Conservation (phyloP, 2,329 filamentous ascomycete genomes). For the Huntiella savannae region DNA sequence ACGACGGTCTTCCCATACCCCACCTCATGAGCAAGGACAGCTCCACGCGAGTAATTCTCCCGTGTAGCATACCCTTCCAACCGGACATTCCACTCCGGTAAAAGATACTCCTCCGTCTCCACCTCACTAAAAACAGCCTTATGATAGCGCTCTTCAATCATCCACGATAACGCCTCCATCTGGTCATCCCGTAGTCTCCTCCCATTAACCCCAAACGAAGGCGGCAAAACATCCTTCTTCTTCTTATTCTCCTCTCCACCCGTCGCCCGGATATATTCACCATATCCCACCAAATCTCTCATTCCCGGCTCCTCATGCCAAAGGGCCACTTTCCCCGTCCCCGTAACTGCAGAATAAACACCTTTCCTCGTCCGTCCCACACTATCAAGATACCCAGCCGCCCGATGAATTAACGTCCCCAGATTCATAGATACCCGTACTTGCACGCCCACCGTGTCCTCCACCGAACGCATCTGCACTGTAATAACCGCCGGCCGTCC, state of each 20-base stretch:
- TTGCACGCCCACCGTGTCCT: background rate
- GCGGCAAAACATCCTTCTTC: background rate
- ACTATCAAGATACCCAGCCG: slow-evolving; percentile 11
- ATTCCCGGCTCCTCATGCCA: slow-evolving; percentile 4
- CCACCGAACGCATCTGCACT: slow-evolving; percentile 6
- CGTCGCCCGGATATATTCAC: too few species aligned
- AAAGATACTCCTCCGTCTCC: slow-evolving; percentile 22
- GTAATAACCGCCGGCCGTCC: slow-evolving; percentile 5
- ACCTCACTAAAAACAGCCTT: slow-evolving; percentile 17
- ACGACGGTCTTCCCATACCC: slow-evolving; percentile 28
- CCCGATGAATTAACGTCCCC: slow-evolving; percentile 12
- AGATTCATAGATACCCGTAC: slow-evolving; percentile 12
- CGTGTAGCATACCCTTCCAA: slow-evolving; percentile 18
- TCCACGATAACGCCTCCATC: slow-evolving; percentile 14
- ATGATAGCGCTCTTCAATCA: slow-evolving; percentile 14
- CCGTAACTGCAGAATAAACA: background rate
- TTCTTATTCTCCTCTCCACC: too few species aligned
- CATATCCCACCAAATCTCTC: background rate
- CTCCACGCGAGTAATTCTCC: slow-evolving; percentile 17
- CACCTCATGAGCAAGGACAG: slow-evolving; percentile 25
- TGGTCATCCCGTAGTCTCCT: slow-evolving; percentile 14
- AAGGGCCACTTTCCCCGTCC: background rate
- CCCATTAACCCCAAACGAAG: slow-evolving; percentile 11
- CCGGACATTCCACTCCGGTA: slow-evolving; percentile 18
- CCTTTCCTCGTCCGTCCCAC: background rate